Evolutionary conservation across 1,139 yeast species (phyloP), one percentile per base, ranked within the genome.

Genomic region (Yamadazyma diddensiae): DNA sequence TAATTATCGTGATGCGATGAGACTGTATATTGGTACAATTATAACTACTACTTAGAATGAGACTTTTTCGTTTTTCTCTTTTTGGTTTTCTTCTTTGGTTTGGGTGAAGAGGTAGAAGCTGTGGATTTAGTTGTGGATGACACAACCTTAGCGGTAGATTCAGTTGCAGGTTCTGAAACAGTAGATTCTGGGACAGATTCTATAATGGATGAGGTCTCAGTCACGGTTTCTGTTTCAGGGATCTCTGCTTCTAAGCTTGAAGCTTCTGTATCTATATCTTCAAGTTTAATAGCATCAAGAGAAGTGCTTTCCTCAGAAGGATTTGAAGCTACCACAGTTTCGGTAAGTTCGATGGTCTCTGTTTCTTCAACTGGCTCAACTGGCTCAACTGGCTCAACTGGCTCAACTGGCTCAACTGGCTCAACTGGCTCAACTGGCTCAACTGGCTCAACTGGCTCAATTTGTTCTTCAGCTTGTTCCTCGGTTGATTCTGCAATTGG

Each of bases 31-130:
- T 18, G 20, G 9, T 18, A 9, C 8, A 18, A 18, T 18, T 18
- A 18, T 18, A 18, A 6, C 20, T 18, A 6, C 21, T 28, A 21
- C 15, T 7, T 19, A 21, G 30, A 9, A n/a, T 21, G 13, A 15
- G 30, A 4, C 12, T 24, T 35, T 24, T 31, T 37, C 13, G 33
- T 13, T 32, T 29, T 38, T 33, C 30, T 39, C 11, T 37, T 33
- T 26, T 21, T 37, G 23, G 28, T 34, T 28, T 25, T 34, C 30
- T 35, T 42, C 30, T 30, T 24, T 25, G 21, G 36, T 22, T 20
- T 28, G 5, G 16, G 22, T 17, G 28, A 6, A 13, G 29, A 7
- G 14, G 29, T 14, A 6, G 15, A 19, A 13, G 33, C n/a, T 21
- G 8, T 10, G 7, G 22, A 9, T 12, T 6, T 5, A 21, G 22